A percentile compares a stretch with the other conserved stretches of the same genome.
These are phyloP conservation scores for Pichia sp. DNA, from an alignment of 1,139 yeast species.

Conservation along the genomic window DNA sequence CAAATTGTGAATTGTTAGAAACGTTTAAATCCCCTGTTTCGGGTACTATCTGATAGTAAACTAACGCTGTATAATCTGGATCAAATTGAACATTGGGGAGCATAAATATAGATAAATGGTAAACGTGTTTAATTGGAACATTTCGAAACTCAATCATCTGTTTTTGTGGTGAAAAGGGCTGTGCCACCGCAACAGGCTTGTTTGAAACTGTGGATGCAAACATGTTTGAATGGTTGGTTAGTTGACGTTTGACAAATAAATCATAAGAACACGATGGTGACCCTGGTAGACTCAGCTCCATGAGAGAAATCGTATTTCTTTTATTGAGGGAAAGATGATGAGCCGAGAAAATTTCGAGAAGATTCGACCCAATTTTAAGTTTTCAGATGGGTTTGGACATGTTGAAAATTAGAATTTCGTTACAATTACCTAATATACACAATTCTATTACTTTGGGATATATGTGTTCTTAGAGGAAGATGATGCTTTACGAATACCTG, in stretches of 20 bases:
- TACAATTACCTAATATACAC: background rate
- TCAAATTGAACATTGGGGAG: constrained; percentile 48
- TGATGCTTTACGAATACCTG: constrained; percentile 32
- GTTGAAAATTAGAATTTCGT: background rate
- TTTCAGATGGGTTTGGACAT: background rate
- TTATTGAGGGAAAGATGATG: background rate
- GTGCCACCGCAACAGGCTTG: constrained; percentile 28
- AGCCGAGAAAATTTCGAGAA: constrained; percentile 7
- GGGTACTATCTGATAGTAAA: constrained; percentile 63
- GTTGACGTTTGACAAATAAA: too few species aligned
- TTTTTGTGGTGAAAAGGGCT: constrained; percentile 26
- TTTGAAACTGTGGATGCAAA: constrained; percentile 31
- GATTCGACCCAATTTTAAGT: background rate
- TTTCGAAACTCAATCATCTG: constrained; percentile 25
- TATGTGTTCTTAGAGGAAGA: constrained; percentile 27
- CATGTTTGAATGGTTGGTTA: constrained; percentile 18
- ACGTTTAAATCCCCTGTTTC: constrained; percentile 33
- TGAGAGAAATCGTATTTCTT: background rate
- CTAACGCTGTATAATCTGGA: constrained; percentile 67
- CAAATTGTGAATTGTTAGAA: background rate
- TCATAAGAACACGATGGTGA: too few species aligned
- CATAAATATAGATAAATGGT: constrained; percentile 29
- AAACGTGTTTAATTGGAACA: constrained; percentile 23
- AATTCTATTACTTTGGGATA: constrained; percentile 10
- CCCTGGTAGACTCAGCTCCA: background rate